Percentiles rank a stretch among this genome's conserved stretches.
Evolutionary conservation across 441 rosid genomes (phyloP).

Genomic region (Adansonia gregorii): DNA sequence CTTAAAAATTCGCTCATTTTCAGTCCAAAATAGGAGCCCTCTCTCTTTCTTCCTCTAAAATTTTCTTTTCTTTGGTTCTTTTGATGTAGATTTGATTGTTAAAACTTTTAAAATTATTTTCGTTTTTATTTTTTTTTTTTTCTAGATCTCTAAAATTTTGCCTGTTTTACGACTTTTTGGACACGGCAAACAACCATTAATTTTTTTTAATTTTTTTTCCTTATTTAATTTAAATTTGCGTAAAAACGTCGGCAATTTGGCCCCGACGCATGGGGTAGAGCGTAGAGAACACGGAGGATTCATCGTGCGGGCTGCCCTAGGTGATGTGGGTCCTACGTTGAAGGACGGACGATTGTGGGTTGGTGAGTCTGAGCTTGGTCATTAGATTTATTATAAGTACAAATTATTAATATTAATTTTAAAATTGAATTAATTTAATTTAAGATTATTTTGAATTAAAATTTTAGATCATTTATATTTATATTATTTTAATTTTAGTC

Average conservation of each 20-base stretch:
- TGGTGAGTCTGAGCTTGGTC: neutral
- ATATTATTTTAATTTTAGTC: too few relatives aligned
- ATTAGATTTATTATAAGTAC: too few relatives aligned
- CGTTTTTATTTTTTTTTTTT: neutral
- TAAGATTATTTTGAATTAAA: too few relatives aligned
- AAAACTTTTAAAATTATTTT: neutral
- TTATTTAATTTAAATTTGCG: neutral
- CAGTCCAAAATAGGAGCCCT: slow-evolving; percentile 10
- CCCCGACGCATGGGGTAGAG: neutral
- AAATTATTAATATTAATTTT: too few relatives aligned
- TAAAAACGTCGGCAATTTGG: slow-evolving; percentile 12
- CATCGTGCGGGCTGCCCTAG: neutral
- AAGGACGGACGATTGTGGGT: neutral
- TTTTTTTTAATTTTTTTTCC: neutral
- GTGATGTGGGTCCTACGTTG: neutral
- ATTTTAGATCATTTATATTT: too few relatives aligned
- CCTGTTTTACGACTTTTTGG: neutral
- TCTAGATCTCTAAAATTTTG: neutral
- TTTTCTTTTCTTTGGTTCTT: neutral
- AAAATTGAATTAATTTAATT: too few relatives aligned
- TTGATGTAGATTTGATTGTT: neutral
- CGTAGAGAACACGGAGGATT: neutral
- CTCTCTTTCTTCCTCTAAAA: neutral
- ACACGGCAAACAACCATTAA: slow-evolving; percentile 7
- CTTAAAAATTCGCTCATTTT: slow-evolving; percentile 18